Conservation (phyloP, 495 filamentous ascomycete species). For the Hyaloscypha variabilis region DNA sequence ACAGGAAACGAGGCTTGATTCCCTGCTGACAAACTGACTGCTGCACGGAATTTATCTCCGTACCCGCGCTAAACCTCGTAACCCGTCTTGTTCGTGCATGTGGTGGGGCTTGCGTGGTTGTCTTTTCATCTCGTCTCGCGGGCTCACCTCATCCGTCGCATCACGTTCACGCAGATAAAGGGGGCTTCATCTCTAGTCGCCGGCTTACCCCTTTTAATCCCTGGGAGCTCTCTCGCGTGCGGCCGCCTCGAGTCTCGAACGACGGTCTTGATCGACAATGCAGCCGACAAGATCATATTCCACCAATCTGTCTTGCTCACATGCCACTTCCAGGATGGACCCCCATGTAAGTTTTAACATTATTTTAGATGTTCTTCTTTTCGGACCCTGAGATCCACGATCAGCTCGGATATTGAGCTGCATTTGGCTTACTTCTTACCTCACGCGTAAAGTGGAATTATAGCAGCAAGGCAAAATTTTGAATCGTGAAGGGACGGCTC, state of each 20-base stretch:
- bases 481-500: not conserved
- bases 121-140: not conserved
- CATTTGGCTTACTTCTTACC: not conserved
- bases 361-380: not conserved
- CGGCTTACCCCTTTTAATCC: not conserved
- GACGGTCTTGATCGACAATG: not conserved
- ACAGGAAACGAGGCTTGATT: not conserved
- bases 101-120: not conserved
- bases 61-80: too few species aligned
- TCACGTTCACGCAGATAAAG: not conserved
- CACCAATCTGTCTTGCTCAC: not conserved
- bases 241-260: too few species aligned
- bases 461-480: not conserved
- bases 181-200: not conserved
- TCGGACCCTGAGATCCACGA: not conserved
- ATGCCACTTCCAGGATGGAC: not conserved
- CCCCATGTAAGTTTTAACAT: not conserved
- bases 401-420: not conserved
- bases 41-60: too few species aligned
- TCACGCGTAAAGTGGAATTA: not conserved
- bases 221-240: not conserved
- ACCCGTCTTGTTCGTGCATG: not conserved
- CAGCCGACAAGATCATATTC: not conserved
- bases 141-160: not conserved
- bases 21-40: too few species aligned